These are phyloP conservation scores for Calonectria henricotiae DNA, from an alignment of 2,329 filamentous ascomycete species.

Conservation along the genomic window DNA sequence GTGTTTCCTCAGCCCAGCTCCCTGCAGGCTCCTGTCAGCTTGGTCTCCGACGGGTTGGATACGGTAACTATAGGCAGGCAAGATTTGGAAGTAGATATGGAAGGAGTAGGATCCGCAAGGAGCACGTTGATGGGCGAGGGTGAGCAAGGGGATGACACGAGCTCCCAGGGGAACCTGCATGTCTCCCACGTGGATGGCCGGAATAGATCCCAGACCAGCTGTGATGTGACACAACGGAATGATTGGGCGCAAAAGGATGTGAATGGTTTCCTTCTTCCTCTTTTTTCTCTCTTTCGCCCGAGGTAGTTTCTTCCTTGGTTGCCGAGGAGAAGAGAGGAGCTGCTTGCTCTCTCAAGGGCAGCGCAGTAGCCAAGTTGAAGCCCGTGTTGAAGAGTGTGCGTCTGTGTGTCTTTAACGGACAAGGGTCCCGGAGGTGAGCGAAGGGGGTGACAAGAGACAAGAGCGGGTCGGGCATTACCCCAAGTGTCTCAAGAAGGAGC, in stretches of 20 bases:
- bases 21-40: slow-evolving; percentile 24
- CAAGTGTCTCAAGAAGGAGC: slow-evolving; percentile 29
- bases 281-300: slow-evolving; percentile 2
- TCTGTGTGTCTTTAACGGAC: slow-evolving; percentile 40
- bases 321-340: not conserved
- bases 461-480: slow-evolving; percentile 25
- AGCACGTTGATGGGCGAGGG: slow-evolving; percentile 20
- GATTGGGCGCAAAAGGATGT: slow-evolving; percentile 4
- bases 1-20: slow-evolving; percentile 14
- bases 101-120: slow-evolving; percentile 31
- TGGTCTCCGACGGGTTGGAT: slow-evolving; percentile 25
- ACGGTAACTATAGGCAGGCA: slow-evolving; percentile 16
- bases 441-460: slow-evolving; percentile 37
- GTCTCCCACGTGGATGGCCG: slow-evolving; percentile 46
- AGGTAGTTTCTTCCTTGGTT: slow-evolving; percentile 2
- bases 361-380: slow-evolving; percentile 27
- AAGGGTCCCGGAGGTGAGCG: slow-evolving; percentile 35
- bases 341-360: slow-evolving; percentile 3
- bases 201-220: slow-evolving; percentile 27
- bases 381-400: slow-evolving; percentile 35
- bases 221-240: slow-evolving; percentile 35
- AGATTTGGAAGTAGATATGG: slow-evolving; percentile 32
- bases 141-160: slow-evolving; percentile 37
- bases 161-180: slow-evolving; percentile 51
- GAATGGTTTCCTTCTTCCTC: not conserved